Evolutionary conservation across 768 basidiomycete species (phyloP).

Genomic region (Lentinula detonsa): DNA sequence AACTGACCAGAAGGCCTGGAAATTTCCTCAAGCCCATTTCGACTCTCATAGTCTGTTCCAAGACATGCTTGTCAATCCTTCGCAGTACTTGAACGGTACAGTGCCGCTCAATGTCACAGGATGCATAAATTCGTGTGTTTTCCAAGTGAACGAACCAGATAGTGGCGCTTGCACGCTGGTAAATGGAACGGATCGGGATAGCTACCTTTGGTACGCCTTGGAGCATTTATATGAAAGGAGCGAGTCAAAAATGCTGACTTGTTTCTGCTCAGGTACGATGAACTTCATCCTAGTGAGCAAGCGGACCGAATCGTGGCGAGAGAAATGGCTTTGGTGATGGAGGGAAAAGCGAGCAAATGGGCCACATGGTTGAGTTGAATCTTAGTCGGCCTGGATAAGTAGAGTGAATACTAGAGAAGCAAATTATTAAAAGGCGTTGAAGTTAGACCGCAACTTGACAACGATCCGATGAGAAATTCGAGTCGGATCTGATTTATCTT

Average conservation of each 20-base stretch:
- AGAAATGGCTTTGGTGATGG: conserved; percentile 42
- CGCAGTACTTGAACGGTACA: conserved; percentile 43
- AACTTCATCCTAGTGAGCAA: conserved; percentile 58
- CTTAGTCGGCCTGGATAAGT: neutral
- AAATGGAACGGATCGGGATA: conserved; percentile 42
- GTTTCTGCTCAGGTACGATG: conserved; percentile 37
- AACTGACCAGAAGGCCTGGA: neutral
- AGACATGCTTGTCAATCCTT: conserved; percentile 32
- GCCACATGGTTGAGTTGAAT: conserved; percentile 43
- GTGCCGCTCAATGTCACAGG: conserved; percentile 41
- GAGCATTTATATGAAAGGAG: neutral
- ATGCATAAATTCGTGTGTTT: conserved; percentile 21
- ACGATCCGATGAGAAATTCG: too few relatives aligned
- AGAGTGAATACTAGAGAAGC: neutral
- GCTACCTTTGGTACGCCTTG: conserved; percentile 50
- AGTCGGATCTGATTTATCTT: neutral
- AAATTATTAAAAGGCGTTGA: neutral
- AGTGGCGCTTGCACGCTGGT: conserved; percentile 27
- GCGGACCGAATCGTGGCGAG: conserved; percentile 46
- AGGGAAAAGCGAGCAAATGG: conserved; percentile 38
- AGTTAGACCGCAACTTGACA: too few relatives aligned
- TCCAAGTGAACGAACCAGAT: conserved; percentile 22
- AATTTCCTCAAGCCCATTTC: conserved; percentile 25
- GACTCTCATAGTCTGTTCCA: conserved; percentile 37
- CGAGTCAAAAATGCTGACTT: neutral